Base-by-base conservation (phyloP, 805 yeast species). In the Lachancea fermentati region DNA sequence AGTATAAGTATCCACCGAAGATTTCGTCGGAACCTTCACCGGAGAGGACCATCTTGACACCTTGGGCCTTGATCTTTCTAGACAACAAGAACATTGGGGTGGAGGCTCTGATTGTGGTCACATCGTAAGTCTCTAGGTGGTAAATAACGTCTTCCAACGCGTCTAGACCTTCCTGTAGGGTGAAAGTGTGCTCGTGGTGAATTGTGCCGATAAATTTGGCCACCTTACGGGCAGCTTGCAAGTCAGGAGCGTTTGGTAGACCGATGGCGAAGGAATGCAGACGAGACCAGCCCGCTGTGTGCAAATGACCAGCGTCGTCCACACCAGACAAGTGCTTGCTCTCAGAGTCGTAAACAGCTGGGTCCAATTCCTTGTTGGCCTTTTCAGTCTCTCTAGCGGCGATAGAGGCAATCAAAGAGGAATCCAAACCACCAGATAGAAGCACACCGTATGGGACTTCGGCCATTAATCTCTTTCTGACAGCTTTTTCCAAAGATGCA, bases 11-110 rank as follows among this genome's bases (percentile, higher is more conserved):
- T 41, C 99, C 99, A 55, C 99, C 99, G 62, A 93, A 93, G 65
- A 93, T 83, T 74, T 93, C 99, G 67, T 93, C 99, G 19, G 97
- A 87, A 49, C 99, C 99, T 70, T 93, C 99, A 62, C 99, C 99
- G 29, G 96, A 85, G 43, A 93, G 71, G 30, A 93, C 99, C 99
- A 93, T 93, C 80, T 93, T 93, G 57, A 93, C 96, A 66, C 98
- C 99, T 69, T 91, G 97, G 38, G 98, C 98, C 74, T 93, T 93
- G 73, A 93, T 93, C 72, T 93, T 93, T 67, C 99, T 78, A 12
- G 95, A 83, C 52, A 93, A 72, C 57, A 93, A 71, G 73, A 89
- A 93, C 99, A 93, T 93, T 52, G 99, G 99, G 31, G 98, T 93
- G 7, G 97, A 89, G 25, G 99, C 99, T 69, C 99, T 81, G 63